Evolutionary conservation across 805 yeast genomes (phyloP).

Genomic region (Zygotorulaspora florentina): DNA sequence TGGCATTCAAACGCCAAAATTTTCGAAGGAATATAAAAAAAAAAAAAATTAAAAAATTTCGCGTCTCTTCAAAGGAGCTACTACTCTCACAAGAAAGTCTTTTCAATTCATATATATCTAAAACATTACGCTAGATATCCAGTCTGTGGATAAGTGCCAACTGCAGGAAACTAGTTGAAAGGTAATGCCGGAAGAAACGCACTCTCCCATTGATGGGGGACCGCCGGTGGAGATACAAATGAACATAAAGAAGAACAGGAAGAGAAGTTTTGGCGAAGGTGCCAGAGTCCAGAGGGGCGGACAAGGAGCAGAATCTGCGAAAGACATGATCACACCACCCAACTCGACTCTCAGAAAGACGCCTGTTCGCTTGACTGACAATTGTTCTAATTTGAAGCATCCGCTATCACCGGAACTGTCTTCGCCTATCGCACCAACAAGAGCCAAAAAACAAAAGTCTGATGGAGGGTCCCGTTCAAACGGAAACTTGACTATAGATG

Average conservation of each 20-base stretch:
- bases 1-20: conserved; percentile 6
- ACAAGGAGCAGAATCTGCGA: background rate
- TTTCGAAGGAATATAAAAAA: background rate
- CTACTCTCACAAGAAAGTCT: background rate
- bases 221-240: background rate
- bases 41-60: background rate
- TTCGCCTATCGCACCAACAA: conserved; percentile 31
- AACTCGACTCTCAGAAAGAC: conserved; percentile 23
- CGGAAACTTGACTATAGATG: conserved; percentile 30
- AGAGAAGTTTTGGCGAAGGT: conserved; percentile 8
- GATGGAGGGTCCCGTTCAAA: conserved; percentile 30
- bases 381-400: conserved; percentile 3
- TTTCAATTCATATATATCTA: background rate
- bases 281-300: background rate
- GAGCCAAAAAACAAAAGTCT: conserved; percentile 28
- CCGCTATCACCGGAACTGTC: conserved; percentile 34
- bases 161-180: background rate
- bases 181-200: conserved; percentile 3
- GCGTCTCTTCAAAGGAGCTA: background rate
- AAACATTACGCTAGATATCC: background rate
- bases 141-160: background rate
- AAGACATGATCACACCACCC: conserved; percentile 30
- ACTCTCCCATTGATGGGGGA: conserved; percentile 1
- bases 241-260: conserved; percentile 4
- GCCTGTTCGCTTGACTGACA: conserved; percentile 1